These are phyloP conservation scores for Discostella stelligera DNA, from an alignment of 352 stramenopile genomes.

Conservation along the genomic window DNA sequence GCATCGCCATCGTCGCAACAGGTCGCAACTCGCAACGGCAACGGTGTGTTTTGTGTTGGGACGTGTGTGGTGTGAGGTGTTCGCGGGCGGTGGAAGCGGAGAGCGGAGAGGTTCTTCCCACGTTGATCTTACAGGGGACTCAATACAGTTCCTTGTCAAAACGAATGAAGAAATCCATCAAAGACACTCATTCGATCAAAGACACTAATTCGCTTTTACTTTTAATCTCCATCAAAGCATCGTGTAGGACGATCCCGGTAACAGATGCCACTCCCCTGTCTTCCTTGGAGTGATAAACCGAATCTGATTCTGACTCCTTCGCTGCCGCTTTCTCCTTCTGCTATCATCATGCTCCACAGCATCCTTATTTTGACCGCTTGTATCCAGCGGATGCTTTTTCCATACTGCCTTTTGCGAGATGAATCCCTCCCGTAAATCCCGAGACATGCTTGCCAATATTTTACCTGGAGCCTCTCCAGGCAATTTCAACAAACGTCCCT, in stretches of 20 bases:
- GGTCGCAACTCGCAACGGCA: too few relatives aligned
- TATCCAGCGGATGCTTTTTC: slow-evolving; percentile 63
- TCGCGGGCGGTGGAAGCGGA: background rate
- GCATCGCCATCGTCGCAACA: background rate
- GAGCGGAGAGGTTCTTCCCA: too few relatives aligned
- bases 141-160: too few relatives aligned
- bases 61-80: background rate
- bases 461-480: slow-evolving; percentile 57
- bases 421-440: slow-evolving; percentile 53
- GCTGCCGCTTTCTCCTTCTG: slow-evolving; percentile 36
- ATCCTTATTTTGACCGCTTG: slow-evolving; percentile 2
- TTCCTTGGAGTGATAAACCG: slow-evolving; percentile 68
- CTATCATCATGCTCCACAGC: background rate
- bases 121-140: background rate
- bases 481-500: slow-evolving; percentile 72
- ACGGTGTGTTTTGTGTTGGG: too few relatives aligned
- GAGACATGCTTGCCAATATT: slow-evolving; percentile 41
- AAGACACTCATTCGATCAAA: too few relatives aligned
- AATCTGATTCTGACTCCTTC: slow-evolving; percentile 37
- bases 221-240: slow-evolving; percentile 30
- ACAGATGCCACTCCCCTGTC: slow-evolving; percentile 47
- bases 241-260: slow-evolving; percentile 21
- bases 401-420: slow-evolving; percentile 52
- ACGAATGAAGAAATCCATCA: too few relatives aligned
- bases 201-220: background rate